Base-by-base conservation (phyloP, 495 filamentous ascomycete genomes). In the Penicillium psychrofluorescens region DNA sequence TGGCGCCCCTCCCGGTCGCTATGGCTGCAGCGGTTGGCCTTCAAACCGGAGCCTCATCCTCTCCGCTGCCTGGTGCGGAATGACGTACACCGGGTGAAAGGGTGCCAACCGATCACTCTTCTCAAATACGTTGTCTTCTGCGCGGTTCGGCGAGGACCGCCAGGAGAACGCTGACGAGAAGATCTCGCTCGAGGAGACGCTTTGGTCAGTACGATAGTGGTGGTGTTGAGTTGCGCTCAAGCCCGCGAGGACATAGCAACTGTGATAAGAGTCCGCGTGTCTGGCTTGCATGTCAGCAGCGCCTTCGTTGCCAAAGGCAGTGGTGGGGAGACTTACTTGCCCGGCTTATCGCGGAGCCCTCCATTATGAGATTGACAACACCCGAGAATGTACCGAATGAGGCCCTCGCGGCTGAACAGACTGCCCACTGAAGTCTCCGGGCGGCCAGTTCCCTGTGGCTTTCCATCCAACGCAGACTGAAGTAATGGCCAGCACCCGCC, bases 341-440 rank as follows among this genome's bases (percentile, higher is more conserved):
- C 79, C 10, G 92, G 92, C 68, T 98, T 98, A 67, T 98, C 92
- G 54, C 91, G 79, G 58, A 98, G 70, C 0, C 94, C 92, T 33
- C 91, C 92, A 35, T 75, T 68, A 49, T 77, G 69, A 16, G 78
- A 76, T 63, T 98, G 92, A 55, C 88, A 90, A 58, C 90, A 95
- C 36, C 74, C 78, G 13, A 98, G 72, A 42, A 98, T 90, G 59
- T 96, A 98, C 44, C 91, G 73, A 29, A 80, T 79, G 43, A 98
- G 63, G 11, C 88, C 92, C 55, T 92, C 87, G 30, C 86, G 78
- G 58, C 80, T 90, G 75, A 88, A 96, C 16, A 95, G 62, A 45
- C 67, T 73, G 37, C 62, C 61, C 29, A 65, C 48, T 32, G 62
- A 48, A 11, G 49, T 41, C 29, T 46, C 35, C 11, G 55, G 53